Conservation (phyloP, 345 rosid species). For the Cardamine resedifolia region DNA sequence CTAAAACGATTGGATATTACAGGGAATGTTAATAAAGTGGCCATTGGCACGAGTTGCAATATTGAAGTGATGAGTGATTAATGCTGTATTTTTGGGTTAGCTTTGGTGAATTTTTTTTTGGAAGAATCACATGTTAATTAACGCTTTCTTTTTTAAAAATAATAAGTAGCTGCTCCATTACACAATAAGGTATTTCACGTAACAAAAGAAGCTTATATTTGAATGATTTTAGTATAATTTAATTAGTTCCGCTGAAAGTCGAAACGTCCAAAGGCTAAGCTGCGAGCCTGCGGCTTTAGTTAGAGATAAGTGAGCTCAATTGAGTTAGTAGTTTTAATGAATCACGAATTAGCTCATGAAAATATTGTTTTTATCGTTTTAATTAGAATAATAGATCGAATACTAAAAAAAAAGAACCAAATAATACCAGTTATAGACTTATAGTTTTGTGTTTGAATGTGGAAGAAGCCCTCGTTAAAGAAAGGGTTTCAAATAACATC, state of each 20-base stretch:
- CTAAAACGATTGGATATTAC: not conserved
- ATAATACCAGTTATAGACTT: too few relatives aligned
- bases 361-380: too few relatives aligned
- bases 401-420: too few relatives aligned
- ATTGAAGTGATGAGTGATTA: not conserved
- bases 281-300: not conserved
- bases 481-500: too few relatives aligned
- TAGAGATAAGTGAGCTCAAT: not conserved
- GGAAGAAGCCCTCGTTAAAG: too few relatives aligned
- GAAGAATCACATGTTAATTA: not conserved
- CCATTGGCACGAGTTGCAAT: constrained; percentile 27
- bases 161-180: not conserved
- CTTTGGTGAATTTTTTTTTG: not conserved
- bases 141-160: not conserved
- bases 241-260: not conserved
- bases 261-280: not conserved
- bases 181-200: not conserved
- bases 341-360: not conserved
- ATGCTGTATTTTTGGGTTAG: not conserved
- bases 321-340: not conserved
- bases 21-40: not conserved
- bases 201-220: not conserved
- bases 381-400: too few relatives aligned
- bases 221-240: not conserved
- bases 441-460: too few relatives aligned